Evolutionary conservation across 805 yeast genomes (phyloP), one percentile per base, ranked within the genome.

Genomic region (Clavispora phyllophila): DNA sequence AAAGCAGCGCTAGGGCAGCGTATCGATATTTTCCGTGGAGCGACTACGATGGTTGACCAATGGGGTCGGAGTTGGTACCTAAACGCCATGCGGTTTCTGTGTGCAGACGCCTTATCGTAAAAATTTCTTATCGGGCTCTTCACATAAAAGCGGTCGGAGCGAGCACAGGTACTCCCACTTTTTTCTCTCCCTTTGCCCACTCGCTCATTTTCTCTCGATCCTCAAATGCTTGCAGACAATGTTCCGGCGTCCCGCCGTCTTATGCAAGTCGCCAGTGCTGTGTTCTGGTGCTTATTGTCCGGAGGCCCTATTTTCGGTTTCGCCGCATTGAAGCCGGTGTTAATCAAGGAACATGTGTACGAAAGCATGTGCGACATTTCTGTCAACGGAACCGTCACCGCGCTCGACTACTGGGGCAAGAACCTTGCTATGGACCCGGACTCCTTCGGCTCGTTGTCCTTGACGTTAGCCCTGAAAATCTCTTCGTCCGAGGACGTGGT

Each of bases 251-350:
- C 44, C 25, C 42, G 45, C 29, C 48, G 55, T 29, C 42, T 56
- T 26, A 27, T 55, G 17, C 82, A 76, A 56, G 70, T 75, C 35
- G 57, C 54, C 13, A 70, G 79, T 61, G 80, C 82, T 17, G 74
- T 76, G 17, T 45, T 65, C 14, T 77, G 81, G 81, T 76, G 81
- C 51, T 58, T 77, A 8, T 57, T 77, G 22, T 73, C 80, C 4
- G 81, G 79, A 3, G 82, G 82, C 4, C 79, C 81, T 3, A 73
- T 76, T 27, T 77, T 77, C 55, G 82, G 82, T 5, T 77, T 77
- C 62, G 82, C 82, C 6, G 82, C 82, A 13, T 61, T 77, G 52
- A 77, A 77, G 48, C 82, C 82, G 9, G 63, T 75, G 4, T 60
- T 77, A 32, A 68, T 77, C 36, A 66, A 59, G 41, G 78, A 77